Evolutionary conservation across 495 filamentous ascomycete species (phyloP).

Genomic region (Penicillium malachiteum): DNA sequence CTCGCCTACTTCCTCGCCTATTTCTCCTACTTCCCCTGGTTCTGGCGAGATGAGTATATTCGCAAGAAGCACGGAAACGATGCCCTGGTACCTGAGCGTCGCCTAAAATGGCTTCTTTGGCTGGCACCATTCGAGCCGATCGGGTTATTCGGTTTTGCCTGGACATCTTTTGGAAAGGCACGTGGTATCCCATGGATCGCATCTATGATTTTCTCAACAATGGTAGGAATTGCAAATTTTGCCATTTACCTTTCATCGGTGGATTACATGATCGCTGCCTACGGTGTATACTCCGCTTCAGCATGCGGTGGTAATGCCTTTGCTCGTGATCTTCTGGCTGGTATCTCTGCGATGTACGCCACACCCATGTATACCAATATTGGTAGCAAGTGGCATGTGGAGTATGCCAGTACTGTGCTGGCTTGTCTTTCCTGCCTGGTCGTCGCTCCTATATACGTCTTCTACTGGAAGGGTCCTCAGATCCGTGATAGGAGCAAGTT

Average conservation of each 20-base stretch:
- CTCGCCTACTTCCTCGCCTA: conserved; percentile 66
- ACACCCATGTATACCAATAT: conserved; percentile 43
- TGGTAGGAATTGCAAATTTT: conserved; percentile 66
- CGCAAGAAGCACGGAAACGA: conserved; percentile 38
- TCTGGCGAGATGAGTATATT: conserved; percentile 46
- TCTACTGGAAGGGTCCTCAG: conserved; percentile 50
- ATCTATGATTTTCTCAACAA: conserved; percentile 56
- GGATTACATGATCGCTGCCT: conserved; percentile 76
- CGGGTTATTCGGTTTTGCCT: conserved; percentile 66
- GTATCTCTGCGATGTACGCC: conserved; percentile 45
- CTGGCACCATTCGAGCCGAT: conserved; percentile 62
- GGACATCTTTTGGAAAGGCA: conserved; percentile 56
- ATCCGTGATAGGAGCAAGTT: conserved; percentile 47
- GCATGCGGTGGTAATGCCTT: conserved; percentile 68
- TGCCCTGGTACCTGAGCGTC: conserved; percentile 24
- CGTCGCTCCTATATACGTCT: conserved; percentile 48
- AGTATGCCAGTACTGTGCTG: conserved; percentile 45
- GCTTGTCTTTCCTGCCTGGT: conserved; percentile 45
- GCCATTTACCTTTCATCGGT: conserved; percentile 73
- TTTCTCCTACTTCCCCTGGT: conserved; percentile 61
- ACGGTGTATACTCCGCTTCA: conserved; percentile 73
- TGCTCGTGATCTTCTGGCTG: conserved; percentile 45
- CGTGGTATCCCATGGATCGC: conserved; percentile 56
- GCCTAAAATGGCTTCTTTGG: conserved; percentile 49
- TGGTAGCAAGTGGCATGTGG: conserved; percentile 35